phyloP scores from a whole-genome alignment of 305 asterid species.

The Petunia hybrid region DNA sequence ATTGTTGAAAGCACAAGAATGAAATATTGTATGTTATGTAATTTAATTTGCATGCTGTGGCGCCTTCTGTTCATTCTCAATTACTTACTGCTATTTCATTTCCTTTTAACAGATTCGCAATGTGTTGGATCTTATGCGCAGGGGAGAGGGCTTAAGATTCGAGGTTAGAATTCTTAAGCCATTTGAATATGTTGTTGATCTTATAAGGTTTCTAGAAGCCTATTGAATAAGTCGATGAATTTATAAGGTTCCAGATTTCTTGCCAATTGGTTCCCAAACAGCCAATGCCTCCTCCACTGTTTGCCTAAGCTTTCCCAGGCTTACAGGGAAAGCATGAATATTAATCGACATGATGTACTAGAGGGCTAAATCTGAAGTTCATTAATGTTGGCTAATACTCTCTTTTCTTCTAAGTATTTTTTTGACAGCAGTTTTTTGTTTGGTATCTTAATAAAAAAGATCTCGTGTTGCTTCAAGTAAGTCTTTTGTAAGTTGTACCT shows the following conservation, averaged over 20 bases:
- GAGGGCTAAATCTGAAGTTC: not conserved
- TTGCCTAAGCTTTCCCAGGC: not conserved
- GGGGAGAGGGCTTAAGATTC: slow-evolving; percentile 87
- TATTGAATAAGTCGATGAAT: not conserved
- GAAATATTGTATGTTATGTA: not conserved
- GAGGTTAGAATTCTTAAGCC: slow-evolving; percentile 65
- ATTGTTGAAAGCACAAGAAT: not conserved
- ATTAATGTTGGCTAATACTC: not conserved
- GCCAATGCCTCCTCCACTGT: not conserved
- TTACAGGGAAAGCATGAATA: not conserved
- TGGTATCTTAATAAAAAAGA: not conserved
- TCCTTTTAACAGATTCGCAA: slow-evolving; percentile 74
- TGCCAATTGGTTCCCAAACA: not conserved
- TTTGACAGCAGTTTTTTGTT: not conserved
- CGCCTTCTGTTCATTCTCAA: not conserved
- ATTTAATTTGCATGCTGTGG: slow-evolving; percentile 13
- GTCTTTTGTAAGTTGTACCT: no score
- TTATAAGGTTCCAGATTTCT: not conserved
- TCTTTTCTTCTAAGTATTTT: not conserved
- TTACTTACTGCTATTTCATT: slow-evolving; percentile 20
- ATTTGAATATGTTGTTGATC: not conserved
- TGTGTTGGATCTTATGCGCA: slow-evolving; percentile 91
- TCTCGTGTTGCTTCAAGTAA: not conserved
- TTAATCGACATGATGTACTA: not conserved
- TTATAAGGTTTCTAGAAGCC: not conserved